Percentiles rank a stretch among this genome's conserved stretches.
These are phyloP conservation scores for Prunus padus DNA, from an alignment of 306 rosid genomes.

Conservation along the genomic window DNA sequence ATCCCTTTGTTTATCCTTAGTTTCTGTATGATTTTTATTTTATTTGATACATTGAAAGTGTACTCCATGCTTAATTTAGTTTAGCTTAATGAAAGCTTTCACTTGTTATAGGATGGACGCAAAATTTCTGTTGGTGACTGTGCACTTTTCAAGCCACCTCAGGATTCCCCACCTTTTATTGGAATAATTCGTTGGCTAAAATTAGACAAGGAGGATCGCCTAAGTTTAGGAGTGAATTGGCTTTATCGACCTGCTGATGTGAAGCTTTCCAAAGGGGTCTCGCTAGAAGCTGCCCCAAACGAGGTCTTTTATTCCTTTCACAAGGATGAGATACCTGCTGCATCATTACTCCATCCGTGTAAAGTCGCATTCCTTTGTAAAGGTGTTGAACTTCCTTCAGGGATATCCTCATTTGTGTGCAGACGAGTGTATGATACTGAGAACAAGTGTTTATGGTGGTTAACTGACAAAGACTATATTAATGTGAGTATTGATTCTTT, in stretches of 20 bases:
- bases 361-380: constrained; percentile 88
- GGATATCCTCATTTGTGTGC: constrained; percentile 77
- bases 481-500: constrained; percentile 52
- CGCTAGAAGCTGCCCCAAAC: constrained; percentile 70
- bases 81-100: neutral
- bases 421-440: constrained; percentile 80
- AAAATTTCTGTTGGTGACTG: constrained; percentile 70
- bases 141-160: constrained; percentile 80
- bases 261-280: constrained; percentile 61
- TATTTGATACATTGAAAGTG: neutral
- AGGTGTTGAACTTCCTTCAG: constrained; percentile 70
- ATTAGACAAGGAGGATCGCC: constrained; percentile 45
- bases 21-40: neutral
- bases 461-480: constrained; percentile 72
- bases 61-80: neutral
- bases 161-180: constrained; percentile 64
- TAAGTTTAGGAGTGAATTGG: constrained; percentile 70
- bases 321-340: constrained; percentile 79
- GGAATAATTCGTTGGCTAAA: constrained; percentile 65
- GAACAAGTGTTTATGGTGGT: constrained; percentile 84
- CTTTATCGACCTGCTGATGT: constrained; percentile 78
- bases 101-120: constrained; percentile 59
- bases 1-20: neutral
- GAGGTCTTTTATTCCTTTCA: constrained; percentile 89
- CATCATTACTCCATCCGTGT: constrained; percentile 81